These are phyloP conservation scores for Sungouiella thailandica DNA, from an alignment of 805 yeast genomes.

Conservation along the genomic window DNA sequence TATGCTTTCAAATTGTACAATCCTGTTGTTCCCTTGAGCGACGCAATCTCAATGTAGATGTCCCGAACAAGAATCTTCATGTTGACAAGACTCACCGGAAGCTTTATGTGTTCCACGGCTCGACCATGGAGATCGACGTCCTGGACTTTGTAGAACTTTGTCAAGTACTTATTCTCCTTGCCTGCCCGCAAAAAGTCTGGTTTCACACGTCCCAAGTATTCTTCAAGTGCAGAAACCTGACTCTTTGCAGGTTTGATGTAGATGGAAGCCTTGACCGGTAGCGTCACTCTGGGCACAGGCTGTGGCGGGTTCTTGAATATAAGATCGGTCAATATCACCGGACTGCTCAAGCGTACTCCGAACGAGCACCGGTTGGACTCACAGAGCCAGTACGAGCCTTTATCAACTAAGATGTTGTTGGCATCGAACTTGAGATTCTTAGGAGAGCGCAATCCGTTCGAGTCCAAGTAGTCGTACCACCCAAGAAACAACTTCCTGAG, in stretches of 20 bases:
- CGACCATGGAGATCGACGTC: conserved; percentile 15
- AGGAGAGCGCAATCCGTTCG: conserved; percentile 19
- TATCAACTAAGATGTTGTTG: conserved; percentile 32
- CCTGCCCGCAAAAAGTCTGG: conserved; percentile 1
- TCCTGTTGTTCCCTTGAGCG: conserved; percentile 10
- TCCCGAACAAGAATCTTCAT: conserved; percentile 28
- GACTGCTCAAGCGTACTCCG: conserved; percentile 30
- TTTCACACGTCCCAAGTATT: conserved; percentile 15
- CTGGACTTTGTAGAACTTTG: conserved; percentile 27
- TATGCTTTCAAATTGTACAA: conserved; percentile 11
- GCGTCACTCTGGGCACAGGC: conserved; percentile 1
- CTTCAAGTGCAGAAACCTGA: conserved; percentile 14
- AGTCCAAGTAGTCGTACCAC: conserved; percentile 33
- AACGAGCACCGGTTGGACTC: conserved; percentile 23
- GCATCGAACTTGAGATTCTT: conserved; percentile 31
- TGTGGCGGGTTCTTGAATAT: conserved; percentile 16
- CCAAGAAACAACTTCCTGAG: conserved; percentile 29
- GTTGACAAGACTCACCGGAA: conserved; percentile 32
- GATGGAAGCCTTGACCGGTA: conserved; percentile 20
- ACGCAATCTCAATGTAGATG: conserved; percentile 23
- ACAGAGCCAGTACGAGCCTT: conserved; percentile 32
- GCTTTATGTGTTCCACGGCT: conserved; percentile 21
- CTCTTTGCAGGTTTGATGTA: conserved; percentile 26
- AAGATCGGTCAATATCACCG: conserved; percentile 33
- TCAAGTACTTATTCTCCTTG: conserved; percentile 21